These are phyloP conservation scores for Ascosphaera pollenicola DNA, from an alignment of 2,329 filamentous ascomycete genomes.

Conservation along the genomic window DNA sequence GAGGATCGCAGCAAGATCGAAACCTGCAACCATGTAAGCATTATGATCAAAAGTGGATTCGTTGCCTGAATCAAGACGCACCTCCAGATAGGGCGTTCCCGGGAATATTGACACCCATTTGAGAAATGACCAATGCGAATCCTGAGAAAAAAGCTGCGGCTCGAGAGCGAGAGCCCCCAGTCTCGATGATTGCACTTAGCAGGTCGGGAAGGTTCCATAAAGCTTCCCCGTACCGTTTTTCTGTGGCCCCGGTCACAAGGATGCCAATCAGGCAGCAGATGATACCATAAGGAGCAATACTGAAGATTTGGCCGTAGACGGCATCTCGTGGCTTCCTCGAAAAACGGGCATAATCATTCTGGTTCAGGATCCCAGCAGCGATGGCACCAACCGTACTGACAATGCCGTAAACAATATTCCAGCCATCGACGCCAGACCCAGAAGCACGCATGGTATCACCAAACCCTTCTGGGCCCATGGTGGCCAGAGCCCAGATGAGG, in stretches of 20 bases:
- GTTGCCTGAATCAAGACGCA: constrained; percentile 20
- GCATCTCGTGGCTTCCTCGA: constrained; percentile 8
- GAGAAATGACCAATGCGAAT: constrained; percentile 21
- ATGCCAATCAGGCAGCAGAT: constrained; percentile 10
- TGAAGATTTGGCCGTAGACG: constrained; percentile 9
- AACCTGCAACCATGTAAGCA: constrained; percentile 17
- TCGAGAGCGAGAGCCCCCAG: constrained; percentile 8
- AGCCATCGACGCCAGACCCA: constrained; percentile 4
- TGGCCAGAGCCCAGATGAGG: constrained; percentile 24
- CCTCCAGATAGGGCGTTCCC: constrained; percentile 17
- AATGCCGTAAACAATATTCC: constrained; percentile 11
- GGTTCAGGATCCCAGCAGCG: constrained; percentile 12
- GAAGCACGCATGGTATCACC: constrained; percentile 11
- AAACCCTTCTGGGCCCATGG: constrained; percentile 21
- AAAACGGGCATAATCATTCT: constrained; percentile 14
- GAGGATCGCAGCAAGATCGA: constrained; percentile 31
- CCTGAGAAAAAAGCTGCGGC: constrained; percentile 26
- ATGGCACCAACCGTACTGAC: constrained; percentile 13
- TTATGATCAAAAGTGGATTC: background rate
- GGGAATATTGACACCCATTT: constrained; percentile 7
- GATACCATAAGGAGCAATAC: constrained; percentile 8
- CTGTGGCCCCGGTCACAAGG: constrained; percentile 11
- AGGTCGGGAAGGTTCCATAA: constrained; percentile 10
- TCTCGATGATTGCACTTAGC: constrained; percentile 6
- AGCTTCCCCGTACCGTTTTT: constrained; percentile 9